Conservation (phyloP, 2,329 filamentous ascomycete genomes). For the Cladosporium sp. region DNA sequence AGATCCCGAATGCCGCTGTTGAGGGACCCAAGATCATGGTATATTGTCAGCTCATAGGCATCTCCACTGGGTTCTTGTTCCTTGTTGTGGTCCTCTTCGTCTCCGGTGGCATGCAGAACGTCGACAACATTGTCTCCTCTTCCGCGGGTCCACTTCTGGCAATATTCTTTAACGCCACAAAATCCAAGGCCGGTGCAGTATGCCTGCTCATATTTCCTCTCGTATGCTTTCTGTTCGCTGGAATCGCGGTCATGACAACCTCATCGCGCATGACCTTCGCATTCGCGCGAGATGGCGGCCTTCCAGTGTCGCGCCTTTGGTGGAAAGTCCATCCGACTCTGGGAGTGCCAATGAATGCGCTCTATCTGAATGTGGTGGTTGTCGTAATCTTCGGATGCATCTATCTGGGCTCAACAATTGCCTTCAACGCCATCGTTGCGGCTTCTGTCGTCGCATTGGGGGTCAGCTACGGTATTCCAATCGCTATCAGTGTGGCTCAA, state of each 20-base stretch:
- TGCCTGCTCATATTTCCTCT: conserved; percentile 63
- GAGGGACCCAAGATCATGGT: conserved; percentile 63
- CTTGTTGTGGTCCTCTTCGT: conserved; percentile 59
- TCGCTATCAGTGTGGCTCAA: conserved; percentile 58
- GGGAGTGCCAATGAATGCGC: conserved; percentile 59
- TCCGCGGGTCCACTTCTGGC: conserved; percentile 54
- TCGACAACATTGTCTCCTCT: conserved; percentile 50
- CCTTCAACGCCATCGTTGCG: conserved; percentile 66
- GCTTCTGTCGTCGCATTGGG: conserved; percentile 64
- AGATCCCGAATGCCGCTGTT: conserved; percentile 52
- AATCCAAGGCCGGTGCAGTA: conserved; percentile 54
- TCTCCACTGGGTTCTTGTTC: conserved; percentile 57
- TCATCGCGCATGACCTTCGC: conserved; percentile 60
- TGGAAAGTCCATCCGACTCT: conserved; percentile 55
- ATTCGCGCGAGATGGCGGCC: conserved; percentile 60
- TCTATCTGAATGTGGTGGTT: conserved; percentile 54
- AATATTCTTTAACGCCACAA: conserved; percentile 58
- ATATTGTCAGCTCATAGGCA: conserved; percentile 57
- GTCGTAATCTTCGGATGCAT: conserved; percentile 65
- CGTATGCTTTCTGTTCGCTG: conserved; percentile 58
- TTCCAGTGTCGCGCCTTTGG: conserved; percentile 56
- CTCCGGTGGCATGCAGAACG: conserved; percentile 42
- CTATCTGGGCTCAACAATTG: conserved; percentile 60
- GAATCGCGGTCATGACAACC: conserved; percentile 59
- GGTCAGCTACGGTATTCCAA: conserved; percentile 64